phyloP scores from a whole-genome alignment of 768 basidiomycete species.

The Leccinum obscurum region DNA sequence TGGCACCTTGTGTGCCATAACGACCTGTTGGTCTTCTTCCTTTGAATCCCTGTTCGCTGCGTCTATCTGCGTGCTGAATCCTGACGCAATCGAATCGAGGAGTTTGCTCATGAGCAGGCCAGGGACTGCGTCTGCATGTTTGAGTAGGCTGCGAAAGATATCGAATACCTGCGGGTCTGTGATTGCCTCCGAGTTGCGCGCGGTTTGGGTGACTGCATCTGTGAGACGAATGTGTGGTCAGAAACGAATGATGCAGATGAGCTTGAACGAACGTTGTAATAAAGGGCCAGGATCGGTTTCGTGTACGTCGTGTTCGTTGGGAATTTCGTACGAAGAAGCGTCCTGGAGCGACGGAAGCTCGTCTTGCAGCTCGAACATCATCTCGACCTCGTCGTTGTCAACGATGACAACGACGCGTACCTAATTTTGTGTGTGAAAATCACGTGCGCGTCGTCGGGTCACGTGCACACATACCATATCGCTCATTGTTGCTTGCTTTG shows the following conservation, averaged over 20 bases:
- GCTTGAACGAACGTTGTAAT: constrained; percentile 52
- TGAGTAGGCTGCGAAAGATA: constrained; percentile 78
- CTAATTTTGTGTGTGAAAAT: constrained; percentile 4
- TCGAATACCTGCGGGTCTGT: constrained; percentile 71
- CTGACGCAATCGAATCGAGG: constrained; percentile 83
- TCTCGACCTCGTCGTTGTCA: constrained; percentile 19
- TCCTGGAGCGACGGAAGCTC: constrained; percentile 69
- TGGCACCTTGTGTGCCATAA: constrained; percentile 63
- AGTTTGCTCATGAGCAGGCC: constrained; percentile 77
- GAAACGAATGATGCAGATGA: neutral
- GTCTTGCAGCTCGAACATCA: constrained; percentile 77
- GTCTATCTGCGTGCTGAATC: constrained; percentile 71
- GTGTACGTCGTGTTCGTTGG: constrained; percentile 63
- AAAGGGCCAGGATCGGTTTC: constrained; percentile 54
- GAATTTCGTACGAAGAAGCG: constrained; percentile 60
- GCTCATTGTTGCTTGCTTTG: neutral
- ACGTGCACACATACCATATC: constrained; percentile 8
- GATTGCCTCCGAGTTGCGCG: constrained; percentile 74
- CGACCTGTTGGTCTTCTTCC: constrained; percentile 61
- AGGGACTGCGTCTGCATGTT: constrained; percentile 63
- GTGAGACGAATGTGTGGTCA: constrained; percentile 16
- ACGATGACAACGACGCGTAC: constrained; percentile 12
- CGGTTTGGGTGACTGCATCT: constrained; percentile 83
- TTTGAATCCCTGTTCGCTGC: constrained; percentile 68
- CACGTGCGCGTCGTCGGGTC: constrained; percentile 30